phyloP scores from a whole-genome alignment of 2,329 filamentous ascomycete genomes.

The Colletotrichum scovillei region DNA sequence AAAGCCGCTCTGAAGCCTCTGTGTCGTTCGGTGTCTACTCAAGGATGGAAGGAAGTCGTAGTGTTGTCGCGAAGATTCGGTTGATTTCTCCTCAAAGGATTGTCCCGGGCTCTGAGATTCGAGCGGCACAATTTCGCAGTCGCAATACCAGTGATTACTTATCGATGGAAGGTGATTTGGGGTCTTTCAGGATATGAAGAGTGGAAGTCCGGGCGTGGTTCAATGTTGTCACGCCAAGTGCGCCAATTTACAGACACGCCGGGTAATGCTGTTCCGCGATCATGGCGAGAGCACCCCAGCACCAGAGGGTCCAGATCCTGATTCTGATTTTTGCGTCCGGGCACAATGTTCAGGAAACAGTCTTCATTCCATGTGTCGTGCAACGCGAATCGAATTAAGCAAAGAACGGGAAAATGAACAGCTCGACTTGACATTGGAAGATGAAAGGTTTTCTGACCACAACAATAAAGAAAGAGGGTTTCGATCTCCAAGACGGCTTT shows the following conservation, averaged over 20 bases:
- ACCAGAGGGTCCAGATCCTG: not conserved
- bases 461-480: not conserved
- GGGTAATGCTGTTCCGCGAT: not conserved
- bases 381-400: too few relatives aligned
- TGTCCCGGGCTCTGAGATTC: too few relatives aligned
- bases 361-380: too few relatives aligned
- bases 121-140: too few relatives aligned
- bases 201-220: not conserved
- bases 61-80: too few relatives aligned
- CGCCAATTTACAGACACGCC: not conserved
- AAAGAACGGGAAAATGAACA: not conserved
- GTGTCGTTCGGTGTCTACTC: too few relatives aligned
- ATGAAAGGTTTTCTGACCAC: not conserved
- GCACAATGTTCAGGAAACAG: too few relatives aligned
- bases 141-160: not conserved
- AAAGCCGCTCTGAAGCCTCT: too few relatives aligned
- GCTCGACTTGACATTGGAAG: not conserved
- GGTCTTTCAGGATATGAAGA: not conserved
- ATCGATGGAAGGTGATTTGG: not conserved
- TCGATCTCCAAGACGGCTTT: not conserved
- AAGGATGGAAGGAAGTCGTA: too few relatives aligned
- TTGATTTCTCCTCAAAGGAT: too few relatives aligned
- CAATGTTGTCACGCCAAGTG: not conserved
- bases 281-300: not conserved
- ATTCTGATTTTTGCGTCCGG: not conserved